Base-by-base conservation (phyloP, 306 rosid genomes). In the Acacia confusa region DNA sequence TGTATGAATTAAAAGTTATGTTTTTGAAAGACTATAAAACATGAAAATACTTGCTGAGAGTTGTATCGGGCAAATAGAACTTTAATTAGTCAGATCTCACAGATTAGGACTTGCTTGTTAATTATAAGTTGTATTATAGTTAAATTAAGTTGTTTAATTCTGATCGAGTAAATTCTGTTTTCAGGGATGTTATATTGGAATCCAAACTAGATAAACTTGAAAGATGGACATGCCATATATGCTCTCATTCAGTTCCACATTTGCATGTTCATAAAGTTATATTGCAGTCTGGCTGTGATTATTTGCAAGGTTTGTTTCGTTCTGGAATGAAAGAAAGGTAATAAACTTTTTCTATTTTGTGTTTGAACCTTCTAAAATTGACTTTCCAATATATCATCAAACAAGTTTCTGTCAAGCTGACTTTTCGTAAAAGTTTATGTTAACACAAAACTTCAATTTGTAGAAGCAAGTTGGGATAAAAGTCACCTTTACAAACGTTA, bases 291-390 rank as follows among this genome's bases (percentile, higher is more conserved):
- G 90, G 90, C 77, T 91, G 91, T 84, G 91, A 89, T 64, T 95
- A 95, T 85, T 85, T 95, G 72, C 88, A 74, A 67, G 97, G 90
- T 83, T 88, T 95, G 83, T 90, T 91, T 68, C 81, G 84, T 70
- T 92, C 97, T 65, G 95, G 97, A 85, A 95, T 95, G 97, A 89
- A 78, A 86, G 98, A 95, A 79, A 95, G 98, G 98, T 92, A 66
- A 78, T 75, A 76, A 45, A 63, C 80, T 47, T 47, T 47, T 47
- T 47, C 14, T 10, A 10, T 4, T 1, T 47, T 47, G 2, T 47
- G 14, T 47, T 9, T 14, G 52, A 47, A 47, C 14, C 0, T 47
- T 47, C 0, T 14, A 3, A 47, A 47, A 47, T 3, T 47, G 17
- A 14, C 17, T 47, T 47, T 47, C 13, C 48, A 44, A 44, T 44